These are phyloP conservation scores for Diaporthe caulivora DNA, from an alignment of 2,329 filamentous ascomycete genomes.

Conservation along the genomic window DNA sequence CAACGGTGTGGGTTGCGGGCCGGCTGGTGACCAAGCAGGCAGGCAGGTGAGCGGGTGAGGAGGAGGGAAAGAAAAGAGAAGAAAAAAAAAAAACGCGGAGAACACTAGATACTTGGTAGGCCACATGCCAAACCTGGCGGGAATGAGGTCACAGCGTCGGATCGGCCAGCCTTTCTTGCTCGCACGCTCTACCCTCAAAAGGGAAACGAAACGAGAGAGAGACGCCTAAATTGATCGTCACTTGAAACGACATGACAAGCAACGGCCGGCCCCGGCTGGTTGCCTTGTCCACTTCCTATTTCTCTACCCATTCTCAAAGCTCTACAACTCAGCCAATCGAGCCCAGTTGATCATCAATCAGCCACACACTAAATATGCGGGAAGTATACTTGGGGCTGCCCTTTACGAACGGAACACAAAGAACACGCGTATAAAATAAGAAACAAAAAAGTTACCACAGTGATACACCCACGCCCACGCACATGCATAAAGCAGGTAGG, in stretches of 20 bases:
- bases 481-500: no score
- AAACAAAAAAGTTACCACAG: background rate
- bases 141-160: conserved; percentile 32
- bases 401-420: background rate
- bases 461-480: background rate
- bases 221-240: conserved; percentile 9
- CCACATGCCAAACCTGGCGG: conserved; percentile 18
- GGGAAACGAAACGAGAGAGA: background rate
- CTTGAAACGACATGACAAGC: conserved; percentile 29
- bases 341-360: no score
- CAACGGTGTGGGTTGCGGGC: conserved; percentile 18
- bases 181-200: background rate
- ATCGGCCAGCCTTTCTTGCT: background rate
- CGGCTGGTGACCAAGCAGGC: background rate
- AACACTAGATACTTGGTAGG: background rate
- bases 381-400: background rate
- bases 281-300: background rate
- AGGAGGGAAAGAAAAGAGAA: background rate
- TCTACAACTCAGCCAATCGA: background rate
- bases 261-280: background rate
- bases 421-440: background rate
- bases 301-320: background rate
- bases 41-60: background rate
- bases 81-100: background rate
- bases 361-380: background rate